Percentiles rank a stretch among this genome's conserved stretches.
These are phyloP conservation scores for Pittosporum tobira DNA, from an alignment of 129 eudicot species.

Conservation along the genomic window DNA sequence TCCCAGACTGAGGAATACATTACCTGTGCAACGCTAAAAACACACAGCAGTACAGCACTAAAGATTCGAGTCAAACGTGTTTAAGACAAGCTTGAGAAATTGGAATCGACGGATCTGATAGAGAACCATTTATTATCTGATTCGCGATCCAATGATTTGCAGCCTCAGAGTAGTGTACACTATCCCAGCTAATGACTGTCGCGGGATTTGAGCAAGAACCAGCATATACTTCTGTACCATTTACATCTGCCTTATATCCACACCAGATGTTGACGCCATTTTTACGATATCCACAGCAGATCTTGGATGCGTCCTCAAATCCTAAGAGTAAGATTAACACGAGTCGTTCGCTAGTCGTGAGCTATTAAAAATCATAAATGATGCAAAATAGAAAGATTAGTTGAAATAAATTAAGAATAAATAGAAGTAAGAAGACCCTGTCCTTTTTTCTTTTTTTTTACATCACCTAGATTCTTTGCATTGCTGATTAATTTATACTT, in stretches of 20 bases:
- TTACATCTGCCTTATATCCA: conserved; percentile 10
- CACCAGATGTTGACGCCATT: conserved; percentile 2
- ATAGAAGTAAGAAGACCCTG: no score
- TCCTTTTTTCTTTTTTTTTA: background rate
- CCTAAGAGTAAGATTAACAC: conserved; percentile 15
- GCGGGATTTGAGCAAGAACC: conserved; percentile 25
- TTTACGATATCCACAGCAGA: conserved; percentile 20
- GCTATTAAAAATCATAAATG: background rate
- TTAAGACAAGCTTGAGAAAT: conserved; percentile 16
- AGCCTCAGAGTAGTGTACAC: no score
- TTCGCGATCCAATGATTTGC: conserved; percentile 39
- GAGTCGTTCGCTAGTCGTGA: no score
- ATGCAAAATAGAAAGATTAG: no score
- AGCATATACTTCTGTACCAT: conserved; percentile 13
- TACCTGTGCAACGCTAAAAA: no score
- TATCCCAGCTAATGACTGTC: conserved; percentile 36
- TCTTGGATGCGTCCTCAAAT: conserved; percentile 32
- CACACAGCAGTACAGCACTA: no score
- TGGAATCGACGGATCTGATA: conserved; percentile 26
- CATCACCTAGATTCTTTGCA: conserved; percentile 33
- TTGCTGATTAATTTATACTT: conserved; percentile 37
- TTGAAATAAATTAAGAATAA: no score
- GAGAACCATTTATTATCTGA: conserved; percentile 25
- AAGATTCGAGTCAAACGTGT: no score
- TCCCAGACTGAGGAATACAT: no score